Percentiles rank a stretch among this genome's conserved stretches.
These are phyloP conservation scores for Rhizopus sp. DNA, from an alignment of 371 early-diverging fungal species.

Conservation along the genomic window DNA sequence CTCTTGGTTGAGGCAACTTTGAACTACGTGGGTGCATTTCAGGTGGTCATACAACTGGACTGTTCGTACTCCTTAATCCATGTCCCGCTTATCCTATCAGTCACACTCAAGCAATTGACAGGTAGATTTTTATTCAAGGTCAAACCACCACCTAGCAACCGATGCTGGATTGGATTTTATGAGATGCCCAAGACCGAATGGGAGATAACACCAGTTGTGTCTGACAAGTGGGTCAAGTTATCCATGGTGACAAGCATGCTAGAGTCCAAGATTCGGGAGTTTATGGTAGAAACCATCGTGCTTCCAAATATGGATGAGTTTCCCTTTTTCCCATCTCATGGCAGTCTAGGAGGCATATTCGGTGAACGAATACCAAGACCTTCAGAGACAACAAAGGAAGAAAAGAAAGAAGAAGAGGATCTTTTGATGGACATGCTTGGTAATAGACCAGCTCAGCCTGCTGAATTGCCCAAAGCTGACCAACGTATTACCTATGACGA, in stretches of 20 bases:
- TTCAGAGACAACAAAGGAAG: neutral
- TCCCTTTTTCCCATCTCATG: constrained; percentile 68
- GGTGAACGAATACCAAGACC: constrained; percentile 34
- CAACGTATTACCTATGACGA: constrained; percentile 5
- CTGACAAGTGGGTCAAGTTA: constrained; percentile 79
- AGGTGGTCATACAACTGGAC: constrained; percentile 71
- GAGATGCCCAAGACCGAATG: constrained; percentile 76
- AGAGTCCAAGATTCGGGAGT: constrained; percentile 79
- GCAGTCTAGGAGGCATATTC: constrained; percentile 64
- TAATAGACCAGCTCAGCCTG: constrained; percentile 6
- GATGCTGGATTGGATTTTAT: constrained; percentile 89
- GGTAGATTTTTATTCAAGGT: constrained; percentile 78
- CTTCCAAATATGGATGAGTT: constrained; percentile 92
- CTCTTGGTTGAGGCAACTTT: constrained; percentile 73
- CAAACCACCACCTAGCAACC: constrained; percentile 84
- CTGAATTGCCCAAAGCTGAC: constrained; percentile 4
- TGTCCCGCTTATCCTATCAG: constrained; percentile 77
- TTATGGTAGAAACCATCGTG: constrained; percentile 77
- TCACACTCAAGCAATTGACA: constrained; percentile 61
- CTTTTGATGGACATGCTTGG: constrained; percentile 15
- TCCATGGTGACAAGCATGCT: constrained; percentile 79
- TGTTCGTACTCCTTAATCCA: constrained; percentile 56
- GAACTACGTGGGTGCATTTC: constrained; percentile 75
- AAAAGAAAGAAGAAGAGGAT: neutral
- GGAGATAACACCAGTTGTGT: constrained; percentile 81